A percentile compares a stretch with the other conserved stretches of the same genome.
phyloP scores from a whole-genome alignment of 2,329 filamentous ascomycete genomes.

The Phialophora macrospora region DNA sequence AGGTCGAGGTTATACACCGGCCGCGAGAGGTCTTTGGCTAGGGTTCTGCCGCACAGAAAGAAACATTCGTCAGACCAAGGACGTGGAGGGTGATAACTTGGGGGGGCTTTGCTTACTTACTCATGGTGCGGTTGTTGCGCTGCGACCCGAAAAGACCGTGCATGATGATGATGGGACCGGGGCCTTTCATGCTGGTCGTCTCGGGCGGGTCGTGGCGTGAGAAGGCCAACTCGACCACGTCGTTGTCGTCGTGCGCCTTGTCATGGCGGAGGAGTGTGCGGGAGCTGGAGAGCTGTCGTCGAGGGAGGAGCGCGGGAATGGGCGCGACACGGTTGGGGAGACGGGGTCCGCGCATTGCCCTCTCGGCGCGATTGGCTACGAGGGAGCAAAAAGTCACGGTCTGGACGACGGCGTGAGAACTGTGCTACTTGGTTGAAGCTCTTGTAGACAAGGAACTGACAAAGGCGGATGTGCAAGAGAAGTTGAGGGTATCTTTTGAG shows the following conservation, averaged over 20 bases:
- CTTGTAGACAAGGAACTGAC: background rate
- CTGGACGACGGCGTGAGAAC: background rate
- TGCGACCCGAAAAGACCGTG: constrained; percentile 91
- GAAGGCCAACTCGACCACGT: constrained; percentile 37
- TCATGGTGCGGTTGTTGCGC: constrained; percentile 87
- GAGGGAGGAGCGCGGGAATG: background rate
- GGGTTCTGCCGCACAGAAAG: constrained; percentile 58
- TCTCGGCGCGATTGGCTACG: background rate
- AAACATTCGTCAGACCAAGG: background rate
- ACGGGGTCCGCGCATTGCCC: constrained; percentile 17
- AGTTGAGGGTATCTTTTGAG: constrained; percentile 6
- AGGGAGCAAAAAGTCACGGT: background rate
- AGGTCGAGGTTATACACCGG: constrained; percentile 86
- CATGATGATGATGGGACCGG: constrained; percentile 77
- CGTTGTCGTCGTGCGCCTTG: constrained; percentile 5
- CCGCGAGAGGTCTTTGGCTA: constrained; percentile 79
- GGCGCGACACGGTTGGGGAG: constrained; percentile 4
- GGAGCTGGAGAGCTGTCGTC: constrained; percentile 31
- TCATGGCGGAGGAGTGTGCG: constrained; percentile 5
- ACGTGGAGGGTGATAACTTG: background rate
- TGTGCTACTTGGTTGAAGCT: background rate
- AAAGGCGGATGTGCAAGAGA: background rate
- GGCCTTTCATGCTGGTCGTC: constrained; percentile 39
- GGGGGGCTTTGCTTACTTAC: constrained; percentile 69
- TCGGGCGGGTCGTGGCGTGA: constrained; percentile 37